phyloP scores from a whole-genome alignment of 495 filamentous ascomycete species.

The Lasiosphaeriaceae sp. region DNA sequence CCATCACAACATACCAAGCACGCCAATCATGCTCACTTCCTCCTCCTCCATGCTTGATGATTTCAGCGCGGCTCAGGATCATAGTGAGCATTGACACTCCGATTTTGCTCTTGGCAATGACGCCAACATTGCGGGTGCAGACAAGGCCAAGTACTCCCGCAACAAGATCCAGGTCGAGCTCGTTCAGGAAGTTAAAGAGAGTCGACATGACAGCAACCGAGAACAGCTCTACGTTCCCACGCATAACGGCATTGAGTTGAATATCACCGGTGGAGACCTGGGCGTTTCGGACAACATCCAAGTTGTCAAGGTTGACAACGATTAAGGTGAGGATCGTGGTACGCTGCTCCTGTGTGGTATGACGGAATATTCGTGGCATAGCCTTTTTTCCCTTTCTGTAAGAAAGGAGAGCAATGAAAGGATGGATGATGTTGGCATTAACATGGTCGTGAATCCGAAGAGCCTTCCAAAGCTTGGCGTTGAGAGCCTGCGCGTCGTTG shows the following conservation, averaged over 20 bases:
- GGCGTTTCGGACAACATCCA: slow-evolving; percentile 82
- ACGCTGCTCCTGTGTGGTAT: slow-evolving; percentile 86
- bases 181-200: slow-evolving; percentile 81
- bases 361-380: slow-evolving; percentile 89
- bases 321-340: slow-evolving; percentile 94
- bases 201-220: slow-evolving; percentile 81
- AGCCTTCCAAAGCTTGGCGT: slow-evolving; percentile 73
- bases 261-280: slow-evolving; percentile 65
- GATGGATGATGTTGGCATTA: slow-evolving; percentile 69
- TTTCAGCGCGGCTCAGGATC: slow-evolving; percentile 89
- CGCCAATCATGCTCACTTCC: slow-evolving; percentile 70
- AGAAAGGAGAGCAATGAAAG: slow-evolving; percentile 94
- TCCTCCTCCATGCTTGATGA: slow-evolving; percentile 74
- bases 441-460: slow-evolving; percentile 91
- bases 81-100: slow-evolving; percentile 89
- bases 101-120: slow-evolving; percentile 76
- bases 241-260: slow-evolving; percentile 63
- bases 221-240: slow-evolving; percentile 91
- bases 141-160: slow-evolving; percentile 83
- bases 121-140: slow-evolving; percentile 72
- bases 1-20: slow-evolving; percentile 60
- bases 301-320: slow-evolving; percentile 82
- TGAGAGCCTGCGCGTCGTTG: slow-evolving; percentile 64
- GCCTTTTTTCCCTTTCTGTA: slow-evolving; percentile 95
- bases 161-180: slow-evolving; percentile 85